Conservation (phyloP, 2,329 filamentous ascomycete species). For the Plectosphaerella cucumerina region DNA sequence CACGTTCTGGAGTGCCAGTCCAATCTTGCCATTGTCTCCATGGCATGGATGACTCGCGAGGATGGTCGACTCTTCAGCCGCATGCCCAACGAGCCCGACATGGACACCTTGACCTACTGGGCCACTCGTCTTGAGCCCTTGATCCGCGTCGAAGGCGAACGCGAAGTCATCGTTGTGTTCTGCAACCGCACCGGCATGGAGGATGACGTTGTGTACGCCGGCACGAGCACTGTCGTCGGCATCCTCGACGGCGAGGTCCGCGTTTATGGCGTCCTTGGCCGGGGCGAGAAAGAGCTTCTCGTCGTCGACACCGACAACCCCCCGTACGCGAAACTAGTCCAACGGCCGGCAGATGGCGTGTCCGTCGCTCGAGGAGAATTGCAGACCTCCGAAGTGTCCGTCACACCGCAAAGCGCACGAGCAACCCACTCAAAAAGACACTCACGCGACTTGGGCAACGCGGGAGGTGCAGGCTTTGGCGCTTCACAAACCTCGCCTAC, state of each 20-base stretch:
- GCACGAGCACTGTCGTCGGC: conserved; percentile 67
- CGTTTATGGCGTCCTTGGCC: conserved; percentile 66
- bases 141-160: conserved; percentile 43
- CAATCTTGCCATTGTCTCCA: conserved; percentile 64
- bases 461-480: not conserved
- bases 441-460: not conserved
- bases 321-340: conserved; percentile 41
- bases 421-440: not conserved
- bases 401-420: not conserved
- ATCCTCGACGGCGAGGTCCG: conserved; percentile 61
- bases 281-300: conserved; percentile 64
- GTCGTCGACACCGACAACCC: conserved; percentile 57
- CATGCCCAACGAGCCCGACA: conserved; percentile 57
- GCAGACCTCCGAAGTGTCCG: not conserved
- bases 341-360: not conserved
- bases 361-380: not conserved
- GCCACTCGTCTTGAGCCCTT: conserved; percentile 65
- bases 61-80: conserved; percentile 40
- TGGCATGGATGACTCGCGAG: conserved; percentile 71
- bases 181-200: conserved; percentile 69
- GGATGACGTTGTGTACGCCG: conserved; percentile 63
- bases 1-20: conserved; percentile 54
- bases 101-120: conserved; percentile 75
- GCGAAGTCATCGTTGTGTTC: conserved; percentile 65
- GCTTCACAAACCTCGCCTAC: not conserved